Evolutionary conservation across 495 filamentous ascomycete genomes (phyloP), one percentile per base, ranked within the genome.

Genomic region (Bacidia gigantensis): DNA sequence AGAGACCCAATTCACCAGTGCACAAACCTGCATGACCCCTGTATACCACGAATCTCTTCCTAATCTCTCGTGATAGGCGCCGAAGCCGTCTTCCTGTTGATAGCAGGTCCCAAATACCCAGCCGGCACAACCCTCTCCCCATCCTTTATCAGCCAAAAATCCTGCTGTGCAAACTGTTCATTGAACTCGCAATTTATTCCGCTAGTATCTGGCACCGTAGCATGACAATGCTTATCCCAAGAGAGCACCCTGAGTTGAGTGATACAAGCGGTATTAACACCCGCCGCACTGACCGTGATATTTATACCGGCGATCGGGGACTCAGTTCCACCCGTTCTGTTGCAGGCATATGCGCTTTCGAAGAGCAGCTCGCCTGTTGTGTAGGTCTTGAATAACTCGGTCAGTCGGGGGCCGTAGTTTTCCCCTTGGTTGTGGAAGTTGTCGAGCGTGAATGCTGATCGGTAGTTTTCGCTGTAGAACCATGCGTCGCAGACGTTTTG

Each of bases 401-500:
- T 49, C 21, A 55, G 17, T 3, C 20, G 24, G 7, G 35, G 29
- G 11, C 53, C 47, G 23, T 50, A 50, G 26, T 55, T 55, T 20
- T 20, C 26, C 38, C 23, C 23, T 25, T 21, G 17, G 10, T 29
- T 20, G 17, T 29, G 29, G 10, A 26, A 26, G 47, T 43, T 32
- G 2, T 26, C 11, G 5, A 50, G 39, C n/a, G 38, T 26, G 23
- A 55, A 55, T 14, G 53, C 32, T 10, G 51, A 53, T 3, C 22
- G 18, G 14, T 50, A 50, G 22, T 23, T 50, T 18, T 41, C 46
- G 35, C 53, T 55, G 41, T 50, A 41, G 21, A 22, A 50, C 46
- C 46, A 55, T 26, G 53, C 53, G 40, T 55, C 53, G 40, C 53
- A 55, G 10, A 55, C 46, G 11, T 26, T 23, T 14, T 50, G 32